These are phyloP conservation scores for Serendipita sp. DNA, from an alignment of 768 basidiomycete species.

Conservation along the genomic window DNA sequence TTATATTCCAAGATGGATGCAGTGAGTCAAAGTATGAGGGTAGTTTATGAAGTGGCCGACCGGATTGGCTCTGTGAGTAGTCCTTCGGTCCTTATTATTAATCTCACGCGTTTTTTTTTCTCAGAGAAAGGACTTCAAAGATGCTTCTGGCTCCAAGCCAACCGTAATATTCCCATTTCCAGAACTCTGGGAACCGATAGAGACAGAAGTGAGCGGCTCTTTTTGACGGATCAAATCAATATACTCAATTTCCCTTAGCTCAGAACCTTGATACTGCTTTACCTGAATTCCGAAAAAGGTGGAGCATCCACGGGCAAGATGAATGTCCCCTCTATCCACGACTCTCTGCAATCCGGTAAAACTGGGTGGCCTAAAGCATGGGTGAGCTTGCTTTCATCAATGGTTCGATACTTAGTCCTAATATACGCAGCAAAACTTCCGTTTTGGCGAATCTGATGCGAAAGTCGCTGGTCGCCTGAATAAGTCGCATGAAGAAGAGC, in stretches of 20 bases:
- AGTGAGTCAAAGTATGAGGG: conserved; percentile 75
- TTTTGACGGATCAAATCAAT: background rate
- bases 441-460: conserved; percentile 77
- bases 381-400: conserved; percentile 25
- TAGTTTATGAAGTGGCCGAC: conserved; percentile 79
- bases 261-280: conserved; percentile 67
- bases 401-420: background rate
- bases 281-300: conserved; percentile 82
- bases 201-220: conserved; percentile 55
- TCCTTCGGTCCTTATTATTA: background rate
- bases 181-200: conserved; percentile 79
- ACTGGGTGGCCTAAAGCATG: conserved; percentile 64
- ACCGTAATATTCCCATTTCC: conserved; percentile 63
- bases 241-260: conserved; percentile 34
- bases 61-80: conserved; percentile 75
- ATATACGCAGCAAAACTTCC: conserved; percentile 55
- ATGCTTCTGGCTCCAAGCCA: conserved; percentile 61
- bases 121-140: conserved; percentile 82
- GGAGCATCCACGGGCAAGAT: conserved; percentile 64
- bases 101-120: background rate
- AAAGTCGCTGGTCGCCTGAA: conserved; percentile 55
- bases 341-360: conserved; percentile 73
- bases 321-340: conserved; percentile 85
- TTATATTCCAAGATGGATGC: conserved; percentile 90
- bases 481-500: conserved; percentile 64